These are phyloP conservation scores for Cordyceps fumosorosea DNA, from an alignment of 2,329 filamentous ascomycete genomes.

Conservation along the genomic window DNA sequence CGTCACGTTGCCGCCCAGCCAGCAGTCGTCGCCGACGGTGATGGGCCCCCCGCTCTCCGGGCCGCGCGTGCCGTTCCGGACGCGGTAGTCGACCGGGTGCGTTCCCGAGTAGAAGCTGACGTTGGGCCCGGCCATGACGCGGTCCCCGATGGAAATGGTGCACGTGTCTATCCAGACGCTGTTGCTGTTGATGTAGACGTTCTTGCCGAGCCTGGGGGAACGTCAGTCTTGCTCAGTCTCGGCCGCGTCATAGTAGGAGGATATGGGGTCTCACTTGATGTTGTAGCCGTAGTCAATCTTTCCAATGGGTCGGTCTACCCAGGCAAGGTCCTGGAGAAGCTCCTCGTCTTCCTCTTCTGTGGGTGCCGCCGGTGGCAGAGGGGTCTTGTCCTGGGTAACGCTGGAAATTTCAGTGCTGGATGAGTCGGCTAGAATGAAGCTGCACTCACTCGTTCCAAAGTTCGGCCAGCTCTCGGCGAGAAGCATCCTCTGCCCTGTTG, in stretches of 20 bases:
- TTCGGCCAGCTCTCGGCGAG: slow-evolving; percentile 54
- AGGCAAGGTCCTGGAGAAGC: slow-evolving; percentile 56
- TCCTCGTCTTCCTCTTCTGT: slow-evolving; percentile 56
- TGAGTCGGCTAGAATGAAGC: neutral
- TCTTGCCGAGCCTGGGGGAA: slow-evolving; percentile 50
- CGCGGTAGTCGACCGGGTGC: slow-evolving; percentile 68
- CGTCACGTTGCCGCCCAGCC: slow-evolving; percentile 65
- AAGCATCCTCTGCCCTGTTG: slow-evolving; percentile 53
- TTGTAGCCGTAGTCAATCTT: slow-evolving; percentile 72
- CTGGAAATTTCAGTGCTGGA: slow-evolving; percentile 32
- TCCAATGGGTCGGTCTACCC: slow-evolving; percentile 57
- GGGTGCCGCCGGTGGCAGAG: slow-evolving; percentile 51
- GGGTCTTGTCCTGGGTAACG: slow-evolving; percentile 53
- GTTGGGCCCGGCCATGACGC: slow-evolving; percentile 73
- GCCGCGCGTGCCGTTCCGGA: slow-evolving; percentile 68
- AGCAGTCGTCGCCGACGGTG: slow-evolving; percentile 72
- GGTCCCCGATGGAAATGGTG: slow-evolving; percentile 64
- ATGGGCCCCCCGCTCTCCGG: slow-evolving; percentile 72
- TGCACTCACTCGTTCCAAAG: slow-evolving; percentile 62
- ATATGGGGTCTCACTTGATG: slow-evolving; percentile 39
- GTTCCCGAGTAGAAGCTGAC: slow-evolving; percentile 68
- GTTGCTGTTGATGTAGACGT: slow-evolving; percentile 70
- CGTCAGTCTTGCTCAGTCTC: neutral
- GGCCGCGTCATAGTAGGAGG: neutral
- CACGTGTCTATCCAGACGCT: slow-evolving; percentile 73